phyloP scores from a whole-genome alignment of 2,329 filamentous ascomycete genomes.

The Colletotrichum lupini region DNA sequence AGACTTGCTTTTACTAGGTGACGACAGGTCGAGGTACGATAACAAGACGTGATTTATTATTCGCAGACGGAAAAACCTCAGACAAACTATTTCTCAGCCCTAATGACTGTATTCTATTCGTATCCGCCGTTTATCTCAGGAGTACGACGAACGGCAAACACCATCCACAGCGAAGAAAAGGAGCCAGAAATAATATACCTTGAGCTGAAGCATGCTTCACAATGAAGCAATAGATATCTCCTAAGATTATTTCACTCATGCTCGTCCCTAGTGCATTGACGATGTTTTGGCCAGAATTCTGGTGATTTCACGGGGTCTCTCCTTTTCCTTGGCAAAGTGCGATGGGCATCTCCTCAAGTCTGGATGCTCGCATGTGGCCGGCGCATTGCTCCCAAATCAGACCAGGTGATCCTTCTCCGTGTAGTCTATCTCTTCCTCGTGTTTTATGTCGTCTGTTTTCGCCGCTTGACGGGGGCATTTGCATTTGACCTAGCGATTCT shows the following conservation, averaged over 20 bases:
- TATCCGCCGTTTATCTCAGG: not conserved
- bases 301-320: not conserved
- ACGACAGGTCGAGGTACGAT: not conserved
- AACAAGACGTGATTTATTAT: not conserved
- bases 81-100: not conserved
- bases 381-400: not conserved
- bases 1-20: not conserved
- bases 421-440: not conserved
- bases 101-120: not conserved
- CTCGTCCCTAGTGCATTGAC: not conserved
- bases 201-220: not conserved
- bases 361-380: no score
- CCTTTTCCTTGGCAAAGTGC: not conserved
- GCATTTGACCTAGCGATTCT: not conserved
- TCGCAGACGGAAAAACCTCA: not conserved
- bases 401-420: not conserved
- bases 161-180: not conserved
- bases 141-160: fast-evolving
- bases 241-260: no score
- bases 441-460: not conserved
- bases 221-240: not conserved
- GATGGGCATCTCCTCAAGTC: not conserved
- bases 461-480: no score
- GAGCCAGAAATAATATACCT: no score
- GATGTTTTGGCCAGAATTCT: not conserved